Percentiles rank a stretch among this genome's conserved stretches.
These are phyloP conservation scores for Retiboletus flavoniger DNA, from an alignment of 1,284 basidiomycete genomes.

Conservation along the genomic window DNA sequence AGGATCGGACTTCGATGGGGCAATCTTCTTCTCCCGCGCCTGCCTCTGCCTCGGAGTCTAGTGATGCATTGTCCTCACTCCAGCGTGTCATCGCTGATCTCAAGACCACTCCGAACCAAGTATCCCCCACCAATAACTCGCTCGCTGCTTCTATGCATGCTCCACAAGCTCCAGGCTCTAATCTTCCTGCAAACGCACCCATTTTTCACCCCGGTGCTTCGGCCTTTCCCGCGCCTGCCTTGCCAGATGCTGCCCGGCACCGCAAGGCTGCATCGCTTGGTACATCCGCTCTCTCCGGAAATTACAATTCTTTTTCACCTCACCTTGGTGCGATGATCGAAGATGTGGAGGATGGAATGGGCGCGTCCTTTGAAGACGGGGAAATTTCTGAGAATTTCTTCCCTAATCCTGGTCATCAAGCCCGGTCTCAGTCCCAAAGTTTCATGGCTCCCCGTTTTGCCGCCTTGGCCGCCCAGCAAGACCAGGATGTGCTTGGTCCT, in stretches of 20 bases:
- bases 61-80: constrained; percentile 73
- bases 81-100: constrained; percentile 82
- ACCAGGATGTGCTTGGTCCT: constrained; percentile 66
- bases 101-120: constrained; percentile 61
- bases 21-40: constrained; percentile 49
- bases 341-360: constrained; percentile 63
- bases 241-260: constrained; percentile 61
- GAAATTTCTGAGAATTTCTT: constrained; percentile 65
- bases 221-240: constrained; percentile 49
- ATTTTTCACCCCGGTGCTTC: constrained; percentile 67
- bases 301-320: constrained; percentile 69
- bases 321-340: constrained; percentile 80
- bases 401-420: constrained; percentile 55
- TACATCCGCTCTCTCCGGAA: constrained; percentile 52
- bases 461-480: constrained; percentile 78
- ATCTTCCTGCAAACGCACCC: constrained; percentile 62
- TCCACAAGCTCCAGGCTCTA: constrained; percentile 46
- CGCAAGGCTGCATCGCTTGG: constrained; percentile 79
- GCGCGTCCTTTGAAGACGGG: constrained; percentile 64
- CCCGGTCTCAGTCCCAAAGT: constrained; percentile 72
- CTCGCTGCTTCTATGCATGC: constrained; percentile 47
- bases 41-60: constrained; percentile 48
- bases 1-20: constrained; percentile 45
- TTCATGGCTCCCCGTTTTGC: constrained; percentile 87
- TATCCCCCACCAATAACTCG: constrained; percentile 37